These are phyloP conservation scores for Exophiala spinifera DNA, from an alignment of 2,329 filamentous ascomycete species.

Conservation along the genomic window DNA sequence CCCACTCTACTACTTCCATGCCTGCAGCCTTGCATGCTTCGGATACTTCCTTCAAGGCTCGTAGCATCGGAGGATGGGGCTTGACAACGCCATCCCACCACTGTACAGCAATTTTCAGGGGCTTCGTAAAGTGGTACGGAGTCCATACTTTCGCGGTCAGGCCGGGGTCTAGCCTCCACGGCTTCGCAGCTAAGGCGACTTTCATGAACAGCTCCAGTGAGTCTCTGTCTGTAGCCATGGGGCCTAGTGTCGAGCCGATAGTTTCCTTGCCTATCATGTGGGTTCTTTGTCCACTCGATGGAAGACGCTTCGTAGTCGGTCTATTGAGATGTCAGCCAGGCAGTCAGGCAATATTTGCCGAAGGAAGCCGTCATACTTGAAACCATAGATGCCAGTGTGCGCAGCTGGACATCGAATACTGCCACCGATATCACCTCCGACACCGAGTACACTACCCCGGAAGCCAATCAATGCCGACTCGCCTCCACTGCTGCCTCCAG, in stretches of 20 bases:
- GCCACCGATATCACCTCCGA: constrained; percentile 53
- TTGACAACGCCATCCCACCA: constrained; percentile 62
- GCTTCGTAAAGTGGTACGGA: constrained; percentile 19
- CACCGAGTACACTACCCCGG: constrained; percentile 51
- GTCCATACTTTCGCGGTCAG: constrained; percentile 39
- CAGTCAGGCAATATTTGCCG: neutral
- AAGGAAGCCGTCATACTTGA: constrained; percentile 24
- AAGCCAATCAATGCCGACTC: constrained; percentile 55
- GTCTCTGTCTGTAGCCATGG: constrained; percentile 51
- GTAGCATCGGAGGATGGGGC: constrained; percentile 62
- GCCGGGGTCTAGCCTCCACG: constrained; percentile 55
- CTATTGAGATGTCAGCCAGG: neutral
- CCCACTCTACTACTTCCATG: constrained; percentile 53
- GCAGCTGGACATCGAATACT: constrained; percentile 40
- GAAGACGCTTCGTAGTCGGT: constrained; percentile 42
- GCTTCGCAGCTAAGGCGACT: constrained; percentile 40
- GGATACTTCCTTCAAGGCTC: constrained; percentile 46
- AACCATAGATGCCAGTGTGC: constrained; percentile 38
- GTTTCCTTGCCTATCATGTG: constrained; percentile 5
- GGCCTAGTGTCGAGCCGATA: constrained; percentile 51
- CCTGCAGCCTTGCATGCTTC: constrained; percentile 45
- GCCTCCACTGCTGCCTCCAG: constrained; percentile 55
- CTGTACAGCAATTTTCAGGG: constrained; percentile 58
- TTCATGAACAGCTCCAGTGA: constrained; percentile 46
- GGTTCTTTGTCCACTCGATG: constrained; percentile 15